Conservation (phyloP, 2,329 filamentous ascomycete species). For the Microcyclospora tardicrescens region DNA sequence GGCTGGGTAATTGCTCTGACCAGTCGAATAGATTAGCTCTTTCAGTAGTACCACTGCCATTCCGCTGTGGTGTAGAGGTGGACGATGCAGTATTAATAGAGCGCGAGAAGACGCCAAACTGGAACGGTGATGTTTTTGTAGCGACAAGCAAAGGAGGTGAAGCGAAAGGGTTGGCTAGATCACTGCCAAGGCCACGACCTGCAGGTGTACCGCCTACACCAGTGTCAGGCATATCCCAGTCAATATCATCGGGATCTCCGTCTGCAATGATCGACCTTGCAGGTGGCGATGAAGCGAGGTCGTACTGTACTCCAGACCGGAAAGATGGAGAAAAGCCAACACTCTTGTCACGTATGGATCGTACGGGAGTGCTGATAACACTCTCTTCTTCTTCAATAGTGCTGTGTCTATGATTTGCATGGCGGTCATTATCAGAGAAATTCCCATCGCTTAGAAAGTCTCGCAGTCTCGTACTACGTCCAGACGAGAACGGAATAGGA, state of each 20-base stretch:
- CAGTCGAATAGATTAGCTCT: slow-evolving; percentile 61
- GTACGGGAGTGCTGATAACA: slow-evolving; percentile 33
- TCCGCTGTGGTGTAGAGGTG: slow-evolving; percentile 25
- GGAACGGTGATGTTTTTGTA: slow-evolving; percentile 8
- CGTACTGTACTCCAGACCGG: slow-evolving; percentile 15
- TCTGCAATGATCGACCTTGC: slow-evolving; percentile 27
- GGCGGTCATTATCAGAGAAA: slow-evolving; percentile 25
- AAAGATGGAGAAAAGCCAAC: slow-evolving; percentile 25
- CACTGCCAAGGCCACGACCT: no score
- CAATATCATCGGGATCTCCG: slow-evolving; percentile 19
- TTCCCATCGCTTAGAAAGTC: slow-evolving; percentile 37
- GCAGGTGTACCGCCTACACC: no score
- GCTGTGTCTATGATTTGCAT: slow-evolving; percentile 27
- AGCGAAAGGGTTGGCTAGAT: background rate
- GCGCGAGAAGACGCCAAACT: slow-evolving; percentile 11
- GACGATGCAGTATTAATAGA: slow-evolving; percentile 19
- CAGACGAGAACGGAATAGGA: slow-evolving; percentile 25
- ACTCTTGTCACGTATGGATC: slow-evolving; percentile 26
- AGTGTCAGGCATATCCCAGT: slow-evolving; percentile 24
- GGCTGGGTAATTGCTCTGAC: slow-evolving; percentile 52
- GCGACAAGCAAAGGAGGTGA: background rate
- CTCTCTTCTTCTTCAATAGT: slow-evolving; percentile 40
- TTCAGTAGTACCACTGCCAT: slow-evolving; percentile 25
- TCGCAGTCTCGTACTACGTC: slow-evolving; percentile 27
- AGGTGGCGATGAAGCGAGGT: slow-evolving; percentile 34